These are phyloP conservation scores for Xylaria cubensis DNA, from an alignment of 495 filamentous ascomycete species.

Conservation along the genomic window DNA sequence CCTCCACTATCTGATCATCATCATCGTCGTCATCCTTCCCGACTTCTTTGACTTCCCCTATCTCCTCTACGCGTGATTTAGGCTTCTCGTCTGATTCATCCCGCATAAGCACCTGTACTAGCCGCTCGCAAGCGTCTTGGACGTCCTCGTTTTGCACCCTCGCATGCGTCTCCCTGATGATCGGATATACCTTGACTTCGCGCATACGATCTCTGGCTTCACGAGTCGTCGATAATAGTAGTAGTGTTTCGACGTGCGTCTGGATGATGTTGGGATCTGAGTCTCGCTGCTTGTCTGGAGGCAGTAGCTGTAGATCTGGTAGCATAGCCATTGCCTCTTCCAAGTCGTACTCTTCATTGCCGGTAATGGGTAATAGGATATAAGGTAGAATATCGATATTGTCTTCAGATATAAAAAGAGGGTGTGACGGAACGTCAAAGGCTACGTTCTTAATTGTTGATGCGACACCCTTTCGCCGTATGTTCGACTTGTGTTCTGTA, in stretches of 20 bases:
- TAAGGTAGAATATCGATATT: slow-evolving; percentile 85
- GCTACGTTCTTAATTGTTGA: slow-evolving; percentile 88
- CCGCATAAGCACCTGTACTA: slow-evolving; percentile 92
- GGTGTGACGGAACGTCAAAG: slow-evolving; percentile 73
- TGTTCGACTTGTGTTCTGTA: slow-evolving; percentile 80
- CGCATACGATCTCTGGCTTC: slow-evolving; percentile 76
- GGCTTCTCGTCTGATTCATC: slow-evolving; percentile 68
- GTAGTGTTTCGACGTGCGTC: slow-evolving; percentile 87
- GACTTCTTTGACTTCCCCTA: slow-evolving; percentile 58
- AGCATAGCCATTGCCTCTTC: slow-evolving; percentile 83
- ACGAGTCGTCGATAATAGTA: slow-evolving; percentile 79
- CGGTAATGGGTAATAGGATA: slow-evolving; percentile 72
- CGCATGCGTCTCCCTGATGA: slow-evolving; percentile 85
- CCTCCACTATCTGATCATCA: slow-evolving; percentile 50
- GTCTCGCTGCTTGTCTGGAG: slow-evolving; percentile 86
- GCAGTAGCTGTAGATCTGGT: slow-evolving; percentile 84
- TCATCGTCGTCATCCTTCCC: slow-evolving; percentile 56
- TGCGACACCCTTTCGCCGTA: slow-evolving; percentile 89
- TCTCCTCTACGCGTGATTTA: slow-evolving; percentile 29
- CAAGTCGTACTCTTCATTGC: slow-evolving; percentile 67
- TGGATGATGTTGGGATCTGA: slow-evolving; percentile 73
- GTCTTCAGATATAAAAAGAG: slow-evolving; percentile 68
- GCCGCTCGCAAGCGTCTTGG: slow-evolving; percentile 81
- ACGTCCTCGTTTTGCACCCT: slow-evolving; percentile 81
- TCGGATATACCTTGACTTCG: slow-evolving; percentile 81